Evolutionary conservation across 1,139 yeast species (phyloP), one percentile per base, ranked within the genome.

Genomic region (Saccharomycopsis hybrid): DNA sequence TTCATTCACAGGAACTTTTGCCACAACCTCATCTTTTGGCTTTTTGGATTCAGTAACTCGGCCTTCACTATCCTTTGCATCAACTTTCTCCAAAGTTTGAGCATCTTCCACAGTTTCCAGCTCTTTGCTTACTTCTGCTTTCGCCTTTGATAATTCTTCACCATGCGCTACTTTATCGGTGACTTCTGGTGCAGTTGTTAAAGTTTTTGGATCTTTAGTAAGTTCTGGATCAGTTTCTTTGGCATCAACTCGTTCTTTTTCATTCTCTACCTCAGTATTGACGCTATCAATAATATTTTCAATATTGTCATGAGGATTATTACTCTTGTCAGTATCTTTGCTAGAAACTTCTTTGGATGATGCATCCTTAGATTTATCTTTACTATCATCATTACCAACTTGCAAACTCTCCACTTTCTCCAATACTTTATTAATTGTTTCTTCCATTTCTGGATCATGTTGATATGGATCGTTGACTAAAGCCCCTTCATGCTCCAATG

Each of bases 401-500:
- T 43, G 36, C 28, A 47, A 37, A 39, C 49, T 44, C 18, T 45
- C 54, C 5, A 53, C 50, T 13, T 53, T 46, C 27, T 45, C 39
- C 44, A 50, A 48, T 1, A 52, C 53, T 31, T 50, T 47, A n/a
- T 73, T 52, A 29, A 47, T 31, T 11, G 48, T 47, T 5, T 46
- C 51, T 31, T 44, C 54, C 54, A 53, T 48, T 33, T 48, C 51
- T 13, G 53, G 52, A 29, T 53, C 50, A 9, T 41, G 48, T 31
- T 46, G 48, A 31, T 48, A 45, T 5, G 48, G 50, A 48, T 65
- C 69, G 46, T 61, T 60, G 41, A 63, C 51, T 44, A 65, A 55
- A 1, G 65, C 70, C 50, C 74, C 74, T 51, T 60, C 64, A 43
- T 64, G 59, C 49, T 64, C 62, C 48, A 66, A 57, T 41, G 61